phyloP scores from a whole-genome alignment of 306 rosid species.

The Pyrus communis region DNA sequence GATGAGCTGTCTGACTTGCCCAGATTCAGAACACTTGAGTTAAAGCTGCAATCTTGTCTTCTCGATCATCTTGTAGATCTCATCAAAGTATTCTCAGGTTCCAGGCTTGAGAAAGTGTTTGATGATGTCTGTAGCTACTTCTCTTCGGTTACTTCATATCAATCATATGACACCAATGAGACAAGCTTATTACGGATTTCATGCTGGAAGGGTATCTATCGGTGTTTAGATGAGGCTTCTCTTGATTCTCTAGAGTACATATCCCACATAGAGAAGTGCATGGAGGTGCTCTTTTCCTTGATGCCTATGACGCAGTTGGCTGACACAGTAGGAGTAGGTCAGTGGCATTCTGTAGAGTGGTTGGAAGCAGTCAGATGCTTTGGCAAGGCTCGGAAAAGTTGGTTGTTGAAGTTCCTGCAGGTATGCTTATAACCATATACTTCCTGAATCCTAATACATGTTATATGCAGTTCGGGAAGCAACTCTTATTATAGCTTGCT shows the following conservation, averaged over 20 bases:
- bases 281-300: constrained; percentile 72
- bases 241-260: constrained; percentile 47
- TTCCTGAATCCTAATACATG: not conserved
- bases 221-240: constrained; percentile 67
- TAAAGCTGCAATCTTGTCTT: constrained; percentile 60
- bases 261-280: constrained; percentile 57
- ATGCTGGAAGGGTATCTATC: constrained; percentile 85
- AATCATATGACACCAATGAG: constrained; percentile 26
- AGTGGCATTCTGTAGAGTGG: constrained; percentile 43
- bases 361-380: constrained; percentile 68
- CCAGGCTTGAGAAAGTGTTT: constrained; percentile 69
- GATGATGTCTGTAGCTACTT: constrained; percentile 48
- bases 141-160: constrained; percentile 37
- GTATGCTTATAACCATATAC: constrained; percentile 18
- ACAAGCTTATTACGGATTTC: constrained; percentile 45
- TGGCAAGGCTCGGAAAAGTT: constrained; percentile 62
- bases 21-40: constrained; percentile 68
- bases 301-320: constrained; percentile 44
- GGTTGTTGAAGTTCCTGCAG: constrained; percentile 71
- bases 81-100: constrained; percentile 64
- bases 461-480: not conserved
- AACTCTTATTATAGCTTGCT: not conserved
- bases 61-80: constrained; percentile 70
- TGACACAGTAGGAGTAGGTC: constrained; percentile 11
- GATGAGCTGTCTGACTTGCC: constrained; percentile 82